Base-by-base conservation (phyloP, 169 alveolate genomes). In the Plasmodium ovale region DNA sequence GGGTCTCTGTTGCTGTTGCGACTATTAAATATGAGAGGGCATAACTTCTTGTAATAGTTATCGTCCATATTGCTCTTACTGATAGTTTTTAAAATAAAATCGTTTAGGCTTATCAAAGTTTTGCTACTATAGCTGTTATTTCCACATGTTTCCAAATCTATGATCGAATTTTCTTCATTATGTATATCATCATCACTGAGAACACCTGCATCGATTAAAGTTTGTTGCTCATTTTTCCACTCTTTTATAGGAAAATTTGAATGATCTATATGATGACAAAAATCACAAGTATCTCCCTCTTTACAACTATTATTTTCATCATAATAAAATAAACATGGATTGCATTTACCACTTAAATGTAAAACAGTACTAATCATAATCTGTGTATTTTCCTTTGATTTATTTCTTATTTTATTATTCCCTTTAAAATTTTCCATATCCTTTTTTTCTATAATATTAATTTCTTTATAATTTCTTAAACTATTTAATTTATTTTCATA, bases 261-360 rank as follows among this genome's bases (percentile, higher is more conserved):
- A 58, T 94, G 96, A 70, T 94, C 97, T 65, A 84, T 94, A 72
- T 94, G 96, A 62, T 94, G 96, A 73, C 96, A 92, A 54, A 94
- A 94, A 44, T 91, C 94, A 60, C 96, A 93, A 16, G 69, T 56
- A 16, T 62, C 92, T 39, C 96, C 96, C 67, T 94, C 92, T 14
- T 94, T 87, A 74, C 97, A 94, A 16, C 96, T 95, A 60, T 94
- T 94, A 19, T 92, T 89, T 88, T 94, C 94, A 72, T 94, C 92
- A 89, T 94, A 94, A 35, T 65, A 93, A 67, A 94, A 92, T 7
- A 96, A 96, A 59, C 97, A 94, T 0, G 97, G 96, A 37, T 91
- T 94, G 84, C 97, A 94, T 23, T 88, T 69, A 42, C 97, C 96
- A 69, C 87, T 73, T 25, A 73, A 44, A 58, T 92, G 96, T 67